Evolutionary conservation across 306 rosid genomes (phyloP).

Genomic region (Calophaca sinica): DNA sequence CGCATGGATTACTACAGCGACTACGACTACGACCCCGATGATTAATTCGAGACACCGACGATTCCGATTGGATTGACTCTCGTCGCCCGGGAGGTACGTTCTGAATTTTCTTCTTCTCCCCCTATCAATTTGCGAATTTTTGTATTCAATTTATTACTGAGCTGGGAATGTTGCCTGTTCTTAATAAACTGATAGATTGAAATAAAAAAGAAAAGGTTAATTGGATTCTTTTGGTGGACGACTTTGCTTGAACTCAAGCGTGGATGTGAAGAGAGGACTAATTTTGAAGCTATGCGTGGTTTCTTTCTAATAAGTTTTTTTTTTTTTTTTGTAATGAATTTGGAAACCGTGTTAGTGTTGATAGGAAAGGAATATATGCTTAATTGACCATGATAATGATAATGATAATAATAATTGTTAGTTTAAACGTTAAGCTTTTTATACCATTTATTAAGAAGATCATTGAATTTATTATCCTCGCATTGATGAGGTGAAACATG

Average conservation of each 20-base stretch:
- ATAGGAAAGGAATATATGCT: slow-evolving; percentile 2
- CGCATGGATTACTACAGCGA: slow-evolving; percentile 64
- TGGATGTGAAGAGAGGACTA: not conserved
- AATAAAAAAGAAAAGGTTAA: too few relatives aligned
- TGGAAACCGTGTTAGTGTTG: slow-evolving; percentile 4
- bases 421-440: too few relatives aligned
- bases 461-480: not conserved
- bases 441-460: not conserved
- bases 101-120: not conserved
- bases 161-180: slow-evolving; percentile 10
- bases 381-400: slow-evolving; percentile 2
- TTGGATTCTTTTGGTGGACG: not conserved
- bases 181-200: too few relatives aligned
- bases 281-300: slow-evolving; percentile 10
- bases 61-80: slow-evolving; percentile 55
- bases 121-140: not conserved
- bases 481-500: too few relatives aligned
- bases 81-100: slow-evolving; percentile 69
- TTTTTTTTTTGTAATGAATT: not conserved
- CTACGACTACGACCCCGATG: slow-evolving; percentile 55
- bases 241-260: slow-evolving; percentile 19
- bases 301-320: not conserved
- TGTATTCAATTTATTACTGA: not conserved
- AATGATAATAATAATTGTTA: too few relatives aligned
- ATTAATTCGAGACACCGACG: slow-evolving; percentile 56